A percentile compares a stretch with the other conserved stretches of the same genome.
phyloP scores from a whole-genome alignment of 78 protist species.

The Cavenderia fasciculata region DNA sequence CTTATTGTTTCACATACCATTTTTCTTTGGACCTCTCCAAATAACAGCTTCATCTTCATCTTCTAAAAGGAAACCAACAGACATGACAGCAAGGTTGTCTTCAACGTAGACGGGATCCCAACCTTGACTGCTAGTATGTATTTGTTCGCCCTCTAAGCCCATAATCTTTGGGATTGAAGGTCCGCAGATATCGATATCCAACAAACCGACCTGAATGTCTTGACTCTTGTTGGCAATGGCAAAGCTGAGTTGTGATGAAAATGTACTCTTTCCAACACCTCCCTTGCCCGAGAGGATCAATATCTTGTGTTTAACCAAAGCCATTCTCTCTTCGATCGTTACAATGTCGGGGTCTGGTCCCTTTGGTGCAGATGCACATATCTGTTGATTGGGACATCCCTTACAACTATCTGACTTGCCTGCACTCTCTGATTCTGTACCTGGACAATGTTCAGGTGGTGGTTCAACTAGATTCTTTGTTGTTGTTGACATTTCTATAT shows the following conservation, averaged over 20 bases:
- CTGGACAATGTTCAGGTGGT: slow-evolving; percentile 89
- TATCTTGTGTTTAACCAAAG: slow-evolving; percentile 83
- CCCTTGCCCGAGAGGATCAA: slow-evolving; percentile 99
- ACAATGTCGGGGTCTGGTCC: slow-evolving; percentile 88
- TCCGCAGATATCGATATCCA: slow-evolving; percentile 99
- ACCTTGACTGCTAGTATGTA: slow-evolving; percentile 92
- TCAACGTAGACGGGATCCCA: slow-evolving; percentile 95
- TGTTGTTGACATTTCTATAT: neutral
- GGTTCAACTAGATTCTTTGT: slow-evolving; percentile 42
- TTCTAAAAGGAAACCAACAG: slow-evolving; percentile 96
- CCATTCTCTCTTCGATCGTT: slow-evolving; percentile 76
- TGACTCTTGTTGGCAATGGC: slow-evolving; percentile 76
- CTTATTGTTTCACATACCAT: slow-evolving; percentile 50
- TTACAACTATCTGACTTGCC: slow-evolving; percentile 94
- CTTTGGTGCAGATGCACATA: slow-evolving; percentile 90
- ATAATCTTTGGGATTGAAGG: slow-evolving; percentile 96
- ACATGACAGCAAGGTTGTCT: slow-evolving; percentile 96
- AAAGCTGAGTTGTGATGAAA: slow-evolving; percentile 94
- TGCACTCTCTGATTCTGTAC: slow-evolving; percentile 85
- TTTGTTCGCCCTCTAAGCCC: slow-evolving; percentile 88
- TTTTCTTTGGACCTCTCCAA: slow-evolving; percentile 99
- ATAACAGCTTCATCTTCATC: slow-evolving; percentile 96
- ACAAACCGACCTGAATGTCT: slow-evolving; percentile 91
- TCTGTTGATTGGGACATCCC: slow-evolving; percentile 96
- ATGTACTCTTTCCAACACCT: slow-evolving; percentile 98